Evolutionary conservation across 2,329 filamentous ascomycete species (phyloP).

Genomic region (Epichloe hybrida): DNA sequence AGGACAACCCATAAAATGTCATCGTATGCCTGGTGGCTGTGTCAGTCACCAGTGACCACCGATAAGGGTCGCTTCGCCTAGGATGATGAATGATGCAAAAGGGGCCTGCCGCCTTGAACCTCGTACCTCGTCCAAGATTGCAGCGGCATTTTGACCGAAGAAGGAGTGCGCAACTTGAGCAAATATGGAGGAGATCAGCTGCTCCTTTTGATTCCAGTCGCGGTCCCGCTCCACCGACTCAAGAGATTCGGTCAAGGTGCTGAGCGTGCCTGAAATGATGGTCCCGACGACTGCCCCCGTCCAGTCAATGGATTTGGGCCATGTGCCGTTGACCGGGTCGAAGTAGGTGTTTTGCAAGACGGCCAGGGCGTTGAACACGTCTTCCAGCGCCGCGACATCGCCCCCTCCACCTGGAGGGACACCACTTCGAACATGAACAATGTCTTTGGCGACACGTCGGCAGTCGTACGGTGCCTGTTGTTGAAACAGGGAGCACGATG

Average conservation of each 20-base stretch:
- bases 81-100: not conserved
- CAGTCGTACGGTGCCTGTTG: not conserved
- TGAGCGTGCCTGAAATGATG: conserved; percentile 59
- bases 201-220: conserved; percentile 46
- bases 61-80: not conserved
- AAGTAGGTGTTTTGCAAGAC: conserved; percentile 73
- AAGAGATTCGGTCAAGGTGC: conserved; percentile 53
- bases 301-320: conserved; percentile 86
- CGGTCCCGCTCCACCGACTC: conserved; percentile 21
- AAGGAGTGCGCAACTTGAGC: conserved; percentile 65
- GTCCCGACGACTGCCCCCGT: conserved; percentile 77
- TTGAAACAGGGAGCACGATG: conserved; percentile 1
- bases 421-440: not conserved
- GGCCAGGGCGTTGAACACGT: conserved; percentile 51
- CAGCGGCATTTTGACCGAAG: conserved; percentile 71
- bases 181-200: conserved; percentile 74
- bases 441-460: not conserved
- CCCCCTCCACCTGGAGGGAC: too few species aligned
- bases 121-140: conserved; percentile 46
- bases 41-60: not conserved
- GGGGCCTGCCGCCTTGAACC: not conserved
- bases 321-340: conserved; percentile 61
- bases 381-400: conserved; percentile 22
- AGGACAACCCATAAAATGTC: conserved; percentile 94
- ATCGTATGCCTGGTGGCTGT: conserved; percentile 55